Evolutionary conservation across 148 eudicot genomes (phyloP), one percentile per base, ranked within the genome.

Genomic region (Polygonum maritimum): DNA sequence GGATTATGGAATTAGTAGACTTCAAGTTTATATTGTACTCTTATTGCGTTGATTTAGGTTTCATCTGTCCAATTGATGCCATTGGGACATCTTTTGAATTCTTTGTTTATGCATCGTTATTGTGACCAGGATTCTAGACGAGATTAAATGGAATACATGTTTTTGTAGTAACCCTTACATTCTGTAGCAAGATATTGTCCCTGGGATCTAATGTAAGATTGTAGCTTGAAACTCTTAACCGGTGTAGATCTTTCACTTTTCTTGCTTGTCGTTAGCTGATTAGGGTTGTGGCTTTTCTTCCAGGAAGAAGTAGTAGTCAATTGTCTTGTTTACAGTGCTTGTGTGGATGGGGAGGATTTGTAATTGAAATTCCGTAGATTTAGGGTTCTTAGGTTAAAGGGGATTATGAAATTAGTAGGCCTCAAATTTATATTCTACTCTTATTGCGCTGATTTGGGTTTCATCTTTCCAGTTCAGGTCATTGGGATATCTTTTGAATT

Each of bases 301-400:
- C 71, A 3, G 19, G 14, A 4, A 10, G 69, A 18, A 5, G 39
- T 12, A 65, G 44, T 15, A 65, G 0, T 65, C 31, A 55, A 55
- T 18, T 55, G 4, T n/a, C 5, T 49, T 49, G 15, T 49, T 49
- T 16, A 13, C 11, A 38, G 67, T 15, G 67, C 26, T 1, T 1
- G 35, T 58, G 65, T 40, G n/a, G 71, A 0, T 65, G 35, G 71
- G 36, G 41, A 65, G 40, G n/a, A 18, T 0, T 12, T 35, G 8
- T 65, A 15, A 65, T 65, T 65, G 40, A 65, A 35, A 19, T 65
- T 11, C 71, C 31, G 71, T 65, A 33, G 19, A 65, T 12, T 65
- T 65, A 65, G 71, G 71, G 41, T 65, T 65, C n/a, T 65, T 65
- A 5, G 26, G 71, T 35, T 65, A 35, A 33, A 35, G 41, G 71